These are phyloP conservation scores for Aspergillus sp. DNA, from an alignment of 2,329 filamentous ascomycete genomes.

Conservation along the genomic window DNA sequence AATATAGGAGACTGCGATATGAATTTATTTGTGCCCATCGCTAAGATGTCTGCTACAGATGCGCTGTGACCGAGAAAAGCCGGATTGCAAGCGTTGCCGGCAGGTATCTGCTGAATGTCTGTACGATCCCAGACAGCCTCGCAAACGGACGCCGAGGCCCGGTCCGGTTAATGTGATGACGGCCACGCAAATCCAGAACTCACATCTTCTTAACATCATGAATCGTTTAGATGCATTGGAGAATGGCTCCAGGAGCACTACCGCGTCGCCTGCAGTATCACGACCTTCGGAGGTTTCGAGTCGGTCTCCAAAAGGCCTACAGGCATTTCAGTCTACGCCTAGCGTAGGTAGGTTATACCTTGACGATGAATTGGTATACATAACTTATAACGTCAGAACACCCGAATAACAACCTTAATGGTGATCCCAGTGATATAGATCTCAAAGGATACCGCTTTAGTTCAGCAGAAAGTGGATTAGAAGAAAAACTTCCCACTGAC, in stretches of 20 bases:
- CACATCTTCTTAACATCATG: neutral
- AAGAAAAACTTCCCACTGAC: neutral
- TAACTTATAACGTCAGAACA: neutral
- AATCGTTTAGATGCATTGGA: neutral
- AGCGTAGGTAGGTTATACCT: too few relatives aligned
- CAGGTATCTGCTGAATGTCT: neutral
- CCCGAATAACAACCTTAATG: neutral
- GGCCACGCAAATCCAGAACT: neutral
- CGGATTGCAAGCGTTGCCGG: neutral
- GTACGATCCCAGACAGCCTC: neutral
- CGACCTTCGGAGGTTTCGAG: too few relatives aligned
- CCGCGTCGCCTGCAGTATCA: too few relatives aligned
- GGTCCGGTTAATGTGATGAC: neutral
- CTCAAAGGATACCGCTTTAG: neutral
- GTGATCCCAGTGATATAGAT: too few relatives aligned
- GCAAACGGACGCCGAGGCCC: neutral
- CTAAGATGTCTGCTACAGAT: neutral
- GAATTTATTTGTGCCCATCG: too few relatives aligned
- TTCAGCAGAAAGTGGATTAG: neutral
- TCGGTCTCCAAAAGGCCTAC: neutral
- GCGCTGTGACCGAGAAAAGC: neutral
- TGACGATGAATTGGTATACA: too few relatives aligned
- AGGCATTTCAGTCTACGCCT: neutral
- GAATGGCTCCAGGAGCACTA: neutral
- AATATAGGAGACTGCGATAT: too few relatives aligned